Evolutionary conservation across 495 filamentous ascomycete species (phyloP).

Genomic region (Aspergillus carlsbadensis): DNA sequence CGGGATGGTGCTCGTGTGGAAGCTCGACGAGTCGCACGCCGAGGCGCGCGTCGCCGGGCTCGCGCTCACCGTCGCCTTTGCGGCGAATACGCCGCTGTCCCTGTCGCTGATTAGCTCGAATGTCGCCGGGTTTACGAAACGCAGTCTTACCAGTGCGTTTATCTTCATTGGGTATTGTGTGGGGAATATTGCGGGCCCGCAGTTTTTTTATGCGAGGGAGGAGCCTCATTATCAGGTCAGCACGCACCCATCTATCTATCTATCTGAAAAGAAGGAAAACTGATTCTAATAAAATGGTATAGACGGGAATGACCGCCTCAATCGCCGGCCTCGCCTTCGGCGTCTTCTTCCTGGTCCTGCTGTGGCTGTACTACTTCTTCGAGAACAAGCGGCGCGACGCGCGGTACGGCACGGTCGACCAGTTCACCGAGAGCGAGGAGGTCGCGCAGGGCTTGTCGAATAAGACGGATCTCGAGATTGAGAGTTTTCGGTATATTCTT

Average conservation of each 20-base stretch:
- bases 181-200: conserved; percentile 39
- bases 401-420: conserved; percentile 23
- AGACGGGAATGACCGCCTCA: conserved; percentile 36
- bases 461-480: conserved; percentile 37
- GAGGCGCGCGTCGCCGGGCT: conserved; percentile 54
- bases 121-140: conserved; percentile 64
- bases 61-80: conserved; percentile 50
- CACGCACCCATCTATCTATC: background rate
- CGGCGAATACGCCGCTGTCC: conserved; percentile 56
- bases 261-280: no score
- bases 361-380: conserved; percentile 28
- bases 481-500: conserved; percentile 32
- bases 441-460: conserved; percentile 33
- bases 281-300: conserved; percentile 1
- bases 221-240: conserved; percentile 35
- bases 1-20: conserved; percentile 59
- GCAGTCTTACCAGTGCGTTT: conserved; percentile 39
- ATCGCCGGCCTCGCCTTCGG: conserved; percentile 31
- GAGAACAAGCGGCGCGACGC: conserved; percentile 32
- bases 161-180: conserved; percentile 30
- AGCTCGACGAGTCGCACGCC: conserved; percentile 50
- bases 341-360: conserved; percentile 25
- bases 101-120: conserved; percentile 57
- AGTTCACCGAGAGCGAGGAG: conserved; percentile 25
- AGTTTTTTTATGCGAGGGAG: conserved; percentile 32